Base-by-base conservation (phyloP, 75 land plant species). In the Picea sitchensis region DNA sequence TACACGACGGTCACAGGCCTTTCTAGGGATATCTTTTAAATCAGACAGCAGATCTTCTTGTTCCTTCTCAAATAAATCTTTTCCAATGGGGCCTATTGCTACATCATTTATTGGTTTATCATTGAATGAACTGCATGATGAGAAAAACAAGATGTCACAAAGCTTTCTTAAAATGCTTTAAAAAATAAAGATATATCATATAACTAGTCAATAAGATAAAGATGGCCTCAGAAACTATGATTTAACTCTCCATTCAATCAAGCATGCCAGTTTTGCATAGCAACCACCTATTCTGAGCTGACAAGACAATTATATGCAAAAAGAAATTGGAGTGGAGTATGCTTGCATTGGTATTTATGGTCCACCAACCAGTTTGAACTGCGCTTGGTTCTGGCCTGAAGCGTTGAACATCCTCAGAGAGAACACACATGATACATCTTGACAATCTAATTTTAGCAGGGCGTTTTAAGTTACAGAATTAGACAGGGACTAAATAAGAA, bases 1-100 rank as follows among this genome's bases (percentile, higher is more conserved):
- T 88, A 96, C 99, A 58, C 91, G 84, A 14, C 99, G 91, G 78
- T 96, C 99, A 90, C 99, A 96, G 60, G 99, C 93, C 72, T 96
- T 96, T 84, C 92, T 89, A 59, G 99, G 99, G 57, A 96, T 96
- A 87, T 96, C 98, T 80, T 86, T 91, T 80, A 96, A 77, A 78
- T 96, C 99, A 58, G 89, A 68, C 20, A 96, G 95, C 17, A 96
- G 92, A 69, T 95, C 95, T 73, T 91, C 90, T 73, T 96, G 99
- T 75, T 96, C 99, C 80, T 71, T 92, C 88, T 92, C 98, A 81
- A 96, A 95, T 44, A 96, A 87, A 36, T 96, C 99, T 68, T 88
- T 91, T 31, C 99, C 95, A 38, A 91, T 82, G 30, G 95, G 93
- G 38, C 98, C 95, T 71, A 84, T 74, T 31, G 83, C 84, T 12